Evolutionary conservation across 331 rosid species (phyloP), one percentile per base, ranked within the genome.

Genomic region (Cucumis variabilis): DNA sequence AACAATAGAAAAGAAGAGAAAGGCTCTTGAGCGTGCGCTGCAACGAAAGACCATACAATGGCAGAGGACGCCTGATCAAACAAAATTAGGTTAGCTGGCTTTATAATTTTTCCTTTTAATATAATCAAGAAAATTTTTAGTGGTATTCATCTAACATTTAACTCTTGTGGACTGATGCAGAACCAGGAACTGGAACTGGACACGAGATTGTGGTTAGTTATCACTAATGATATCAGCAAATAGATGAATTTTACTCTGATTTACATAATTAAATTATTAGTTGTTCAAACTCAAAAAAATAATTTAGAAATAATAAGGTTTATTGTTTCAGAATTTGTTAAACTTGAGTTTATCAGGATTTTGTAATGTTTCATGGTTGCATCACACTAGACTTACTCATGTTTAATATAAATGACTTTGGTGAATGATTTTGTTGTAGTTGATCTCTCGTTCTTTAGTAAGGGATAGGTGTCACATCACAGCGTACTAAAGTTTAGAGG

Each of bases 131-230:
- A 58, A 87, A 83, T 27, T 41, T 41, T 79, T 87, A 78, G 3
- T 30, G 75, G 51, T 37, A 62, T 82, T 33, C 82, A 30, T 50
- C 75, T 85, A 51, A 78, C 87, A 83, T 84, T 88, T 81, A 80
- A 67, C 33, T 89, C 89, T 85, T 83, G 67, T 87, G 84, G 78
- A 88, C 87, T 58, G 88, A 92, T 92, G 91, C 96, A 94, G 96
- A 94, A 86, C 95, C 98, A 44, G 98, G 95, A 82, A 94, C 98
- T 23, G 98, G 96, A 88, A 92, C 96, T 27, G 96, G 98, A 37
- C 92, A 87, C 60, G 98, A 94, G 86, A 94, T 94, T 88, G 98
- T 94, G 98, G 98, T 93, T 72, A 89, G 96, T 92, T 74, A 79
- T 53, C 70, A 19, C 25, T 28, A 55, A 53, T 69, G 72, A 41